phyloP scores from a whole-genome alignment of 495 filamentous ascomycete species.

The Sporormia fimetaria region DNA sequence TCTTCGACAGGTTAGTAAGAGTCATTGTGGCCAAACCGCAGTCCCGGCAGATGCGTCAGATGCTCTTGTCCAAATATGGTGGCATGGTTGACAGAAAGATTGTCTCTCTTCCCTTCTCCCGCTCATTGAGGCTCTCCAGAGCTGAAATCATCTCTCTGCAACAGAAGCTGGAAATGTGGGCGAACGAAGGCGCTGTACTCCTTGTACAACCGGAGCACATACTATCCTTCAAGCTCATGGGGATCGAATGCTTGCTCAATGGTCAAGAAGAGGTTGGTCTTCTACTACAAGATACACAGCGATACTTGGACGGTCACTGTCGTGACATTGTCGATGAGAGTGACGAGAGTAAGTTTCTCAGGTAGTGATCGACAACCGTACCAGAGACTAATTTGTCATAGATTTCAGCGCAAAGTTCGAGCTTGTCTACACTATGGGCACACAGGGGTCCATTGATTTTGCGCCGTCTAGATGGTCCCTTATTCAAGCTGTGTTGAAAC shows the following conservation, averaged over 20 bases:
- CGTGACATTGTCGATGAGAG: conserved; percentile 32
- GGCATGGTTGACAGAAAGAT: conserved; percentile 47
- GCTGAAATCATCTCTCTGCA: conserved; percentile 27
- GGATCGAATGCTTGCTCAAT: conserved; percentile 39
- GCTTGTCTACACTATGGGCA: conserved; percentile 55
- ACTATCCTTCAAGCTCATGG: conserved; percentile 57
- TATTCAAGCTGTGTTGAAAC: conserved; percentile 44
- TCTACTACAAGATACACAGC: conserved; percentile 18
- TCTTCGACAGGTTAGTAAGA: conserved; percentile 38
- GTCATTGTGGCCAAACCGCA: conserved; percentile 54
- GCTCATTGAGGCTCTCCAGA: conserved; percentile 34
- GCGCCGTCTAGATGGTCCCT: conserved; percentile 49
- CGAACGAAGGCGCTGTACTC: conserved; percentile 40
- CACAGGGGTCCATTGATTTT: conserved; percentile 43
- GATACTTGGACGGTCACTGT: conserved; percentile 20
- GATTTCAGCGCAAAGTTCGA: conserved; percentile 27
- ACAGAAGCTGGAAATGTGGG: conserved; percentile 40
- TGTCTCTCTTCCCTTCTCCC: conserved; percentile 53
- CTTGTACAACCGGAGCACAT: conserved; percentile 58
- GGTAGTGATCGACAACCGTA: too few relatives aligned
- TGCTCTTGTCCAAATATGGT: conserved; percentile 48
- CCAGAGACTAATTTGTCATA: too few relatives aligned
- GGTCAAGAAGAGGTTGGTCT: conserved; percentile 13
- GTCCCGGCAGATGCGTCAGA: conserved; percentile 50
- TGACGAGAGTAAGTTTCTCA: too few relatives aligned